Base-by-base conservation (phyloP, 164 flowering plant species). In the Piper betle region DNA sequence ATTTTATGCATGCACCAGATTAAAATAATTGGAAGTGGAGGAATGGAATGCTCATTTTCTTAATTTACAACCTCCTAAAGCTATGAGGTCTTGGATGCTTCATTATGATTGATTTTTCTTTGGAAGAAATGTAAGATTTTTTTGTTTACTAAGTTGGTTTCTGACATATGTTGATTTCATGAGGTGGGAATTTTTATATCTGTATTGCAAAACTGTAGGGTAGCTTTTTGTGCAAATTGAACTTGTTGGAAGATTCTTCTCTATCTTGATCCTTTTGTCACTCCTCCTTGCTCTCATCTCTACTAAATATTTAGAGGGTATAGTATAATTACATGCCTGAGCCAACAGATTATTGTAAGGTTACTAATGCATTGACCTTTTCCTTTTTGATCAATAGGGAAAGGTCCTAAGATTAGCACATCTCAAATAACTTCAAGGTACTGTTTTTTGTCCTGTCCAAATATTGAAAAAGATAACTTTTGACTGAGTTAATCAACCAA, bases 11-110 rank as follows among this genome's bases (percentile, higher is more conserved):
- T 16, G 60, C 39, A 58, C 60, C 46, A 25, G 33, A 25, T 39
- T 58, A 39, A 58, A 58, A 58, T 58, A 58, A 25, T 58, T 38
- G 41, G 39, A 39, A 58, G 60, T 58, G 60, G 60, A 6, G 60
- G 12, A 46, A 54, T 58, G 60, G 60, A 58, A 58, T 58, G 60
- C 39, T 58, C 43, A 58, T 12, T 37, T 58, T 58, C 60, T 58
- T 58, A 38, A 58, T 58, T 58, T 58, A 5, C 60, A 46, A 39
- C 46, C 16, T 38, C 10, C 5, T 37, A 57, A 55, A 55, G 58
- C 38, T 7, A 58, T 58, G 60, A 33, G 43, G 37, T 58, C 4
- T 8, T 58, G 43, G 60, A 58, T 58, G 48, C 60, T 18, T 20
- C 4, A 33, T 13, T 40, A 58, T 55, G 10, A 38, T 55, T 18